Conservation (phyloP, 169 alveolate species). For the Eimeria mitis region DNA sequence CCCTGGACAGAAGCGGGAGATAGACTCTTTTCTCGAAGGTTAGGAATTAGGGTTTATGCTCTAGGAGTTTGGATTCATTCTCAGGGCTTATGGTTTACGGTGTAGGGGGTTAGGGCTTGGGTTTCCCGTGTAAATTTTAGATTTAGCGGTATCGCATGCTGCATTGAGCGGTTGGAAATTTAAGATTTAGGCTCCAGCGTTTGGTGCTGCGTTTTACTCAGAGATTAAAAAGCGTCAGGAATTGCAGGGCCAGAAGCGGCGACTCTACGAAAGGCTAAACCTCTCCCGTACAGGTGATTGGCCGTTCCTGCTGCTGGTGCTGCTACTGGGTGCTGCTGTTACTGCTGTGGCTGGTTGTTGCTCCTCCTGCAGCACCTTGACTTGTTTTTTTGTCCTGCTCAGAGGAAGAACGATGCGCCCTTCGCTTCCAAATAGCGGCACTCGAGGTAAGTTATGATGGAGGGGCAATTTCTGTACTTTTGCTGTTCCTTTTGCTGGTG, state of each 20-base stretch:
- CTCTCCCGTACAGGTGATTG: constrained; percentile 67
- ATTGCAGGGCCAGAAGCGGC: constrained; percentile 63
- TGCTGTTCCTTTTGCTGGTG: not conserved
- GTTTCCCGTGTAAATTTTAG: not conserved
- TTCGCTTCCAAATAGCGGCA: constrained; percentile 72
- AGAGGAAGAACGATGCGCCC: constrained; percentile 78
- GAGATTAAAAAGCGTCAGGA: constrained; percentile 70
- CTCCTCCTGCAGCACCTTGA: not conserved
- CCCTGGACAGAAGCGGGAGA: constrained; percentile 84
- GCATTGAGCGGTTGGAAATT: not conserved
- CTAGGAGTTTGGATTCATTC: constrained; percentile 9
- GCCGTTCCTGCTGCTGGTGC: not conserved
- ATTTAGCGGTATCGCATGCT: not conserved
- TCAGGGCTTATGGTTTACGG: constrained; percentile 26
- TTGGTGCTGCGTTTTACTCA: not conserved
- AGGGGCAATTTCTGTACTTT: not conserved
- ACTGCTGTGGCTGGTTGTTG: constrained; percentile 2
- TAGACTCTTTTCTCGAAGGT: constrained; percentile 89
- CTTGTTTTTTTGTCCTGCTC: not conserved
- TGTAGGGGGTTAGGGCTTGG: constrained; percentile 43
- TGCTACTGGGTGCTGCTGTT: constrained; percentile 1
- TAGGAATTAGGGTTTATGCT: constrained; percentile 23
- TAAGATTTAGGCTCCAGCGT: not conserved
- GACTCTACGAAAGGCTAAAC: constrained; percentile 69
- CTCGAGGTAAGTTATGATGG: constrained; percentile 33